phyloP scores from a whole-genome alignment of 495 filamentous ascomycete species.

The Immersiella caudata region DNA sequence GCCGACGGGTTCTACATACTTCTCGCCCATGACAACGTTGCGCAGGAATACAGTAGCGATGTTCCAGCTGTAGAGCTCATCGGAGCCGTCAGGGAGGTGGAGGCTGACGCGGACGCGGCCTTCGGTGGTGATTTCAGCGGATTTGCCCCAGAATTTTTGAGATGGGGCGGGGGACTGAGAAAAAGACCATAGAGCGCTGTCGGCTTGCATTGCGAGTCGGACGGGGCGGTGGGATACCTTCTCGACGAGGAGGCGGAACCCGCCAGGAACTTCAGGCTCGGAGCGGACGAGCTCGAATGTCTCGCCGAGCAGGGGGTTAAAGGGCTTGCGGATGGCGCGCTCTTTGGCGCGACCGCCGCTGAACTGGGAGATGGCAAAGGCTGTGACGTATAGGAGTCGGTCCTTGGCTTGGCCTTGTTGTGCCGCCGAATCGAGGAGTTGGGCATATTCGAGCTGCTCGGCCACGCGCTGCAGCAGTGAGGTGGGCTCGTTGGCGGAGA shows the following conservation, averaged over 20 bases:
- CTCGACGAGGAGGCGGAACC: slow-evolving; percentile 87
- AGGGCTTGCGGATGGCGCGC: slow-evolving; percentile 92
- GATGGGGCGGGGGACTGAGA: slow-evolving; percentile 82
- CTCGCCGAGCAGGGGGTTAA: slow-evolving; percentile 96
- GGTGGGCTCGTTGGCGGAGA: slow-evolving; percentile 91
- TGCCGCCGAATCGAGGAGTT: slow-evolving; percentile 78
- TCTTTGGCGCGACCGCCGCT: slow-evolving; percentile 81
- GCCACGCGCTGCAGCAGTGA: slow-evolving; percentile 85
- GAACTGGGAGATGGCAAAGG: slow-evolving; percentile 85
- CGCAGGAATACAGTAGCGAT: slow-evolving; percentile 85
- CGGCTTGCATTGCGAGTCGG: slow-evolving; percentile 89
- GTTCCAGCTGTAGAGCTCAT: slow-evolving; percentile 82
- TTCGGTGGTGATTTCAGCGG: slow-evolving; percentile 87
- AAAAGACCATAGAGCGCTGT: slow-evolving; percentile 79
- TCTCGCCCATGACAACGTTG: slow-evolving; percentile 97
- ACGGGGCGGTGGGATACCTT: slow-evolving; percentile 94
- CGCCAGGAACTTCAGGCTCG: slow-evolving; percentile 66
- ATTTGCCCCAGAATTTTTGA: slow-evolving; percentile 99
- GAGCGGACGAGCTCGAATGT: slow-evolving; percentile 92
- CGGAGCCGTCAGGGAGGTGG: slow-evolving; percentile 56
- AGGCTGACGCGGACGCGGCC: slow-evolving; percentile 77
- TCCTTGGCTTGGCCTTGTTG: slow-evolving; percentile 60
- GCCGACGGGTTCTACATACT: slow-evolving; percentile 94
- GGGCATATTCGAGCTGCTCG: slow-evolving; percentile 86
- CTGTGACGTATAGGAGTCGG: slow-evolving; percentile 79